A percentile compares a stretch with the other conserved stretches of the same genome.
phyloP scores from a whole-genome alignment of 164 flowering plant genomes.

The Cinnamomum micranthum region DNA sequence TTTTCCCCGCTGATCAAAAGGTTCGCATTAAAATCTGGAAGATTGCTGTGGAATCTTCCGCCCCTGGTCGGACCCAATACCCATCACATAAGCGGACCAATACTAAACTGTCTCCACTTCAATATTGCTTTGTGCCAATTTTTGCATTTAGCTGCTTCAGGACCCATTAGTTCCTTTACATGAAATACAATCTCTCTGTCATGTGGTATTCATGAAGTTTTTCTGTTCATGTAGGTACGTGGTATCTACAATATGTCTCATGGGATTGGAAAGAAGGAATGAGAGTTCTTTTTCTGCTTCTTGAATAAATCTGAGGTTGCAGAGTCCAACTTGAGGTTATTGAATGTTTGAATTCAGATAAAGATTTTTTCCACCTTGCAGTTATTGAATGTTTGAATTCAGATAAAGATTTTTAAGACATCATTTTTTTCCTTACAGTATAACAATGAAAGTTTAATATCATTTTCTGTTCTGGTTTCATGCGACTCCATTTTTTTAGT shows the following conservation, averaged over 20 bases:
- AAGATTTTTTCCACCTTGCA: not conserved
- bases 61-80: not conserved
- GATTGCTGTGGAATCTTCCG: not conserved
- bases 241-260: slow-evolving; percentile 81
- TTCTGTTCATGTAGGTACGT: slow-evolving; percentile 39
- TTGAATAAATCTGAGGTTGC: not conserved
- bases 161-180: no score
- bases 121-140: not conserved
- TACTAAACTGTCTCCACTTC: not conserved
- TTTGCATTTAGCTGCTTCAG: not conserved
- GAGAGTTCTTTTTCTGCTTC: slow-evolving; percentile 15
- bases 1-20: no score
- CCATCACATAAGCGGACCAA: not conserved
- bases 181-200: not conserved
- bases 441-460: not conserved
- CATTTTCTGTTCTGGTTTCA: not conserved
- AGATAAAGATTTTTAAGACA: not conserved
- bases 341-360: not conserved
- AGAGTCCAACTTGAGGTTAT: not conserved
- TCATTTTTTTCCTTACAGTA: not conserved
- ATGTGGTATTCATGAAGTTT: not conserved
- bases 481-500: not conserved
- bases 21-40: no score
- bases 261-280: slow-evolving; percentile 80
- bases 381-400: not conserved